A percentile compares a stretch with the other conserved stretches of the same genome.
Evolutionary conservation across 2,329 filamentous ascomycete genomes (phyloP).

Genomic region (Pseudogymnoascus sp.): DNA sequence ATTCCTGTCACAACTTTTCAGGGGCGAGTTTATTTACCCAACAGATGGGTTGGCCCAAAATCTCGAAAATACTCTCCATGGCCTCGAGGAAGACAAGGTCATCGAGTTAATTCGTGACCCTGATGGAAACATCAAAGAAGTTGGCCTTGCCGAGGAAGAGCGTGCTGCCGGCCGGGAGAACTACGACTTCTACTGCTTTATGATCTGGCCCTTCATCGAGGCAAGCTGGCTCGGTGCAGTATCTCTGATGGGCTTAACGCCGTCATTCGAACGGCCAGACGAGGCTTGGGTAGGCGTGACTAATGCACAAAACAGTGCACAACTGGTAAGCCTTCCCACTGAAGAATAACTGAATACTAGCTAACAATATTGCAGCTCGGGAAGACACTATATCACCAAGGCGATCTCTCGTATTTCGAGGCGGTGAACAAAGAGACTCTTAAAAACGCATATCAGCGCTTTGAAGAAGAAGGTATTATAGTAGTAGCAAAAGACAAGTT

Average conservation of each 20-base stretch:
- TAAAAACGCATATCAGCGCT: slow-evolving; percentile 82
- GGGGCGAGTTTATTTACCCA: slow-evolving; percentile 94
- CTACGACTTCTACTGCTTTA: slow-evolving; percentile 97
- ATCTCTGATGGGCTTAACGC: slow-evolving; percentile 76
- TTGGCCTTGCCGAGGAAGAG: slow-evolving; percentile 72
- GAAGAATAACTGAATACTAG: slow-evolving; percentile 11
- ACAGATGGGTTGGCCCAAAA: slow-evolving; percentile 76
- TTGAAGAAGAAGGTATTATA: slow-evolving; percentile 86
- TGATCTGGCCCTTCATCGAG: slow-evolving; percentile 98
- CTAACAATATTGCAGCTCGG: slow-evolving; percentile 52
- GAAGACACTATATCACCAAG: slow-evolving; percentile 95
- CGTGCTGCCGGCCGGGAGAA: slow-evolving; percentile 77
- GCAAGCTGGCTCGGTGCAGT: slow-evolving; percentile 87
- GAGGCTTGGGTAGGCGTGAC: slow-evolving; percentile 71
- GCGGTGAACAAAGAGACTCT: slow-evolving; percentile 97
- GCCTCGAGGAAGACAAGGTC: slow-evolving; percentile 70
- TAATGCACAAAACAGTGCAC: slow-evolving; percentile 72
- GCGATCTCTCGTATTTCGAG: slow-evolving; percentile 94
- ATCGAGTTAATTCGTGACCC: slow-evolving; percentile 56
- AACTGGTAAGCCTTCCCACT: slow-evolving; percentile 50
- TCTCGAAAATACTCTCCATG: slow-evolving; percentile 67
- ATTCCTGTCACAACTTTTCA: slow-evolving; percentile 88
- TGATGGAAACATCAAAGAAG: slow-evolving; percentile 47
- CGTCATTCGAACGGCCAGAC: slow-evolving; percentile 47
- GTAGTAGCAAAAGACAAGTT: slow-evolving; percentile 63